A percentile compares a stretch with the other conserved stretches of the same genome.
Conservation (phyloP, 805 yeast genomes). For the Priceomyces medius region DNA sequence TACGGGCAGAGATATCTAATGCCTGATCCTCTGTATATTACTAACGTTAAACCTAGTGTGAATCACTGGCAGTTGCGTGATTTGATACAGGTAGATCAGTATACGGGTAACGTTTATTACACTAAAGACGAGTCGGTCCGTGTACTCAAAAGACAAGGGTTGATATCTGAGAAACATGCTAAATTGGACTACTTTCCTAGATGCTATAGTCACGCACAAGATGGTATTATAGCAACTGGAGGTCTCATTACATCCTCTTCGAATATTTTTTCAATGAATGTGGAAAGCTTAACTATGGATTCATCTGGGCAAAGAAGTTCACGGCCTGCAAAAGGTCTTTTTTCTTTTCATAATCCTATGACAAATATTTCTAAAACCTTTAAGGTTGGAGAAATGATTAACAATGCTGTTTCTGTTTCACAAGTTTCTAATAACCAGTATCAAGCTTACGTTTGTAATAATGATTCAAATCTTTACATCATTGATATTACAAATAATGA, state of each 20-base stretch:
- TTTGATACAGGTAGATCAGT: slow-evolving; percentile 52
- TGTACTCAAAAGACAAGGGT: slow-evolving; percentile 21
- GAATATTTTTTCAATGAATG: slow-evolving; percentile 22
- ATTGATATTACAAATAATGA: slow-evolving; percentile 56
- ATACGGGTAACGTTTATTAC: slow-evolving; percentile 51
- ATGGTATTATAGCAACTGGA: slow-evolving; percentile 50
- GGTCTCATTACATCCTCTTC: slow-evolving; percentile 46
- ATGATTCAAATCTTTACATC: slow-evolving; percentile 70
- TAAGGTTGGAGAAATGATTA: slow-evolving; percentile 76
- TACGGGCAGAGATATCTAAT: slow-evolving; percentile 37
- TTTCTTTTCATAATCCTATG: slow-evolving; percentile 54
- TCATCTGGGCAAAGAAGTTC: slow-evolving; percentile 6
- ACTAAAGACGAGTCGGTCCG: slow-evolving; percentile 57
- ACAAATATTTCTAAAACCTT: slow-evolving; percentile 49
- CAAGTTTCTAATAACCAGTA: slow-evolving; percentile 40
- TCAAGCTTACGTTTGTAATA: slow-evolving; percentile 73
- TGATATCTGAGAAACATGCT: slow-evolving; percentile 35
- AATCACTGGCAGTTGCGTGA: slow-evolving; percentile 84
- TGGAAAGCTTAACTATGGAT: slow-evolving; percentile 20
- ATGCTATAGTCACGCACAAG: slow-evolving; percentile 57
- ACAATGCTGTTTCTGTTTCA: slow-evolving; percentile 68
- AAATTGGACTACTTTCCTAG: slow-evolving; percentile 66
- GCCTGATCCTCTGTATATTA: slow-evolving; percentile 36
- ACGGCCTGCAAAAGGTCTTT: slow-evolving; percentile 55
- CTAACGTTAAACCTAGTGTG: slow-evolving; percentile 29